Conservation (phyloP, 805 yeast genomes). For the Pichia manshurica region DNA sequence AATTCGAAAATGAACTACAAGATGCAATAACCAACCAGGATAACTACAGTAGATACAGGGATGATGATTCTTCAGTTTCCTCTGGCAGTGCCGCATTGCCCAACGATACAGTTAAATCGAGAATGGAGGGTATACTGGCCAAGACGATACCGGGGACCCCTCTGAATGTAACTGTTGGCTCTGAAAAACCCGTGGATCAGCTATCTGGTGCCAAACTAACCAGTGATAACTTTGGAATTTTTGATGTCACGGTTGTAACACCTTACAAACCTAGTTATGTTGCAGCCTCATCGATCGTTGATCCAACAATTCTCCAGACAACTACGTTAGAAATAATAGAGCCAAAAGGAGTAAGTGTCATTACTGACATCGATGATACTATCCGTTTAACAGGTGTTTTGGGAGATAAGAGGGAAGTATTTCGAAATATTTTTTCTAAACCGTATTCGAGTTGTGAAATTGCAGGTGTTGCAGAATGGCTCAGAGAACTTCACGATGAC, state of each 20-base stretch:
- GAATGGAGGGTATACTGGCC: constrained; percentile 68
- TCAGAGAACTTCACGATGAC: constrained; percentile 39
- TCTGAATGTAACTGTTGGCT: constrained; percentile 50
- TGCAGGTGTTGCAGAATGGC: constrained; percentile 73
- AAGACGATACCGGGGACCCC: constrained; percentile 56
- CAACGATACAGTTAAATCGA: constrained; percentile 42
- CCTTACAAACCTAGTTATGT: constrained; percentile 56
- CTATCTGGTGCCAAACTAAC: constrained; percentile 29
- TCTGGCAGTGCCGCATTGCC: constrained; percentile 11
- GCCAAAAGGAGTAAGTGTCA: constrained; percentile 56
- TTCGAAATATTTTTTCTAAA: constrained; percentile 69
- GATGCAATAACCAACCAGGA: constrained; percentile 29
- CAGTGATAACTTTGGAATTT: constrained; percentile 67
- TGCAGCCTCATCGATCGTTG: constrained; percentile 42
- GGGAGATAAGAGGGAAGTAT: constrained; percentile 78
- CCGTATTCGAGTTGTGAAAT: constrained; percentile 64
- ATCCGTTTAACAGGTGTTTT: constrained; percentile 85
- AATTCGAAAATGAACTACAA: constrained; percentile 35
- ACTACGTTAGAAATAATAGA: constrained; percentile 39
- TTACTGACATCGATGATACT: constrained; percentile 94
- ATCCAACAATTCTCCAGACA: constrained; percentile 43
- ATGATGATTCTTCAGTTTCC: constrained; percentile 20
- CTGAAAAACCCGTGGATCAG: constrained; percentile 34
- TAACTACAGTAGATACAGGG: constrained; percentile 6
- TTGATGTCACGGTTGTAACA: constrained; percentile 47